These are phyloP conservation scores for Halenospora varia DNA, from an alignment of 495 filamentous ascomycete species.

Conservation along the genomic window DNA sequence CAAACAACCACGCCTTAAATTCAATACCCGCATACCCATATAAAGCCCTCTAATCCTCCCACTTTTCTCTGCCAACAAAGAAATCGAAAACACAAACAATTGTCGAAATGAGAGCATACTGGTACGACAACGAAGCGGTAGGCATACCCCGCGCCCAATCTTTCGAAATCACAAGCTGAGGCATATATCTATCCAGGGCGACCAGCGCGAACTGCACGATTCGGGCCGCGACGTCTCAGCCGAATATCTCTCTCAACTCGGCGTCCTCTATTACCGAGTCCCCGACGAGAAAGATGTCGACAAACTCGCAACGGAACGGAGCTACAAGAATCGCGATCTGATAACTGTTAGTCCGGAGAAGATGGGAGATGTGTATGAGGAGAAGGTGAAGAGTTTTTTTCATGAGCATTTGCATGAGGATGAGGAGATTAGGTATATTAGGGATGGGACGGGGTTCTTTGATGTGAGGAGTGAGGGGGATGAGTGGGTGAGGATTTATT, in stretches of 20 bases:
- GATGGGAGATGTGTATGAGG: slow-evolving; percentile 84
- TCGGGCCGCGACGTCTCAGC: slow-evolving; percentile 60
- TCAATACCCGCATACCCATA: background rate
- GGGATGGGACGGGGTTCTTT: slow-evolving; percentile 88
- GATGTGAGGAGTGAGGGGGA: slow-evolving; percentile 74
- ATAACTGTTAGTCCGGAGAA: slow-evolving; percentile 81
- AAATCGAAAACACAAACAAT: background rate
- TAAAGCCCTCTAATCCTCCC: background rate
- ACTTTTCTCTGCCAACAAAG: background rate
- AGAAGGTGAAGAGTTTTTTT: slow-evolving; percentile 91
- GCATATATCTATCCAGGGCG: slow-evolving; percentile 53
- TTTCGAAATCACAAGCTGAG: slow-evolving; percentile 8
- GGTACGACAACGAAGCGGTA: slow-evolving; percentile 76
- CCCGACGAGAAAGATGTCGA: slow-evolving; percentile 62
- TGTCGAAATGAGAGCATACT: slow-evolving; percentile 72
- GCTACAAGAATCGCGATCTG: slow-evolving; percentile 93
- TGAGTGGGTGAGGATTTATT: slow-evolving; percentile 78
- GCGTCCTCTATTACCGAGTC: slow-evolving; percentile 73
- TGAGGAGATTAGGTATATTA: slow-evolving; percentile 97
- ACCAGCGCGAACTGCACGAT: slow-evolving; percentile 89
- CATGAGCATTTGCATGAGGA: slow-evolving; percentile 96
- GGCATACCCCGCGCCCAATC: slow-evolving; percentile 30
- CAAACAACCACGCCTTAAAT: too few relatives aligned
- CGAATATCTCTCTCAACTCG: slow-evolving; percentile 64
- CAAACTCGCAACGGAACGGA: slow-evolving; percentile 64